Evolutionary conservation across 345 rosid genomes (phyloP).

Genomic region (Isatis tinctoria): DNA sequence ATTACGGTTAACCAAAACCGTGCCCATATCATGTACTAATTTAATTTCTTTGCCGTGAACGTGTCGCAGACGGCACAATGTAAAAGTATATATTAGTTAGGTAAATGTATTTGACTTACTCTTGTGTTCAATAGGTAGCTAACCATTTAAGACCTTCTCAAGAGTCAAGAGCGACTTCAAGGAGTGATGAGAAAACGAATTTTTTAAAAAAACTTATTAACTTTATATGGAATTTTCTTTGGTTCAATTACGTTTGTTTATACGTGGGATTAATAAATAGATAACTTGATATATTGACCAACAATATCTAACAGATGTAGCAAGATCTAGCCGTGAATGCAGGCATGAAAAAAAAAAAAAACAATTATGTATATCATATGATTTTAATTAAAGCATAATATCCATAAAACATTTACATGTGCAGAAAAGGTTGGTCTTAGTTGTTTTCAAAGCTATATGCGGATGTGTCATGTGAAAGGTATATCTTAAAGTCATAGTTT

Average conservation of each 20-base stretch:
- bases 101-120: neutral
- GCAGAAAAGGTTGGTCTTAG: slow-evolving; percentile 27
- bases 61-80: neutral
- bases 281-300: neutral
- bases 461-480: slow-evolving; percentile 33
- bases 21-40: neutral
- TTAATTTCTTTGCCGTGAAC: neutral
- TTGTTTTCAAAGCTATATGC: slow-evolving; percentile 18
- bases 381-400: neutral
- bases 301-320: neutral
- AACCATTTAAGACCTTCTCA: neutral
- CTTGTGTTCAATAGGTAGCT: neutral
- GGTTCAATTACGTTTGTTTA: neutral
- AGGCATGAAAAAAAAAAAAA: slow-evolving; percentile 4
- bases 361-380: neutral
- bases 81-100: neutral
- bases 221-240: neutral
- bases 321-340: slow-evolving; percentile 20
- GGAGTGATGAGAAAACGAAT: neutral
- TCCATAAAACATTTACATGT: slow-evolving; percentile 19
- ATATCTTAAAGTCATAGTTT: slow-evolving; percentile 27
- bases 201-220: neutral
- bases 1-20: neutral
- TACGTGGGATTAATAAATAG: neutral
- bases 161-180: neutral